A percentile compares a stretch with the other conserved stretches of the same genome.
These are phyloP conservation scores for Halenospora varia DNA, from an alignment of 495 filamentous ascomycete genomes.

Conservation along the genomic window DNA sequence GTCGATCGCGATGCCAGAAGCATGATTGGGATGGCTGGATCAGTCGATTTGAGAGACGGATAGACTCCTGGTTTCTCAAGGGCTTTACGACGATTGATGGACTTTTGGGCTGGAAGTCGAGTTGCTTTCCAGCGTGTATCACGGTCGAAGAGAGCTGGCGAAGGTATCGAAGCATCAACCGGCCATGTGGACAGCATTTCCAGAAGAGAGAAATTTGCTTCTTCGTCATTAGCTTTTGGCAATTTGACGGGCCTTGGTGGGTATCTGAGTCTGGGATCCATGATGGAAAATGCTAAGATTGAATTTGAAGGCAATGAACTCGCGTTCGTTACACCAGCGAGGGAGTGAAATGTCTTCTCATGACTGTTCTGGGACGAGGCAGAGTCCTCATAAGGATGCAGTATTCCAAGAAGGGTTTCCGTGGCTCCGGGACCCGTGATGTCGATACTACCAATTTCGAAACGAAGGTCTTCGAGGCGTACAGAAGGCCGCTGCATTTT, in stretches of 20 bases:
- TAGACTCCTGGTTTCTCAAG: constrained; percentile 59
- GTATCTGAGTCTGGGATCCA: constrained; percentile 76
- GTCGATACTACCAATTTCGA: constrained; percentile 92
- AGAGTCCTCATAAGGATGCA: constrained; percentile 50
- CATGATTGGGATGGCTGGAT: constrained; percentile 80
- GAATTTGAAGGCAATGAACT: constrained; percentile 69
- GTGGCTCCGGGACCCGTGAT: constrained; percentile 79
- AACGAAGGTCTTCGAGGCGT: constrained; percentile 83
- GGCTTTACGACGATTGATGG: constrained; percentile 80
- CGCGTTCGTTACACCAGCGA: constrained; percentile 71
- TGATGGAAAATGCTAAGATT: constrained; percentile 66
- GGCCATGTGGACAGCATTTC: constrained; percentile 66
- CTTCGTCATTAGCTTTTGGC: constrained; percentile 43
- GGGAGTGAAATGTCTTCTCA: constrained; percentile 53
- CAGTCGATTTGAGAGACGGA: constrained; percentile 55
- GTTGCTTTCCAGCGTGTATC: constrained; percentile 53
- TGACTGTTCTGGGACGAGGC: constrained; percentile 35
- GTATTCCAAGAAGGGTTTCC: constrained; percentile 68
- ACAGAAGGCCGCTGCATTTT: constrained; percentile 70
- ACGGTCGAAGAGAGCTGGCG: constrained; percentile 65
- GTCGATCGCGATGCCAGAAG: constrained; percentile 55
- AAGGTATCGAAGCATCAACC: constrained; percentile 51
- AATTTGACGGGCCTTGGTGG: constrained; percentile 50
- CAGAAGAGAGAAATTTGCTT: constrained; percentile 39
- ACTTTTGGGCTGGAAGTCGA: constrained; percentile 73